Evolutionary conservation across 371 early-diverging fungal species (phyloP).

Genomic region (Zancudomyces culisetae): DNA sequence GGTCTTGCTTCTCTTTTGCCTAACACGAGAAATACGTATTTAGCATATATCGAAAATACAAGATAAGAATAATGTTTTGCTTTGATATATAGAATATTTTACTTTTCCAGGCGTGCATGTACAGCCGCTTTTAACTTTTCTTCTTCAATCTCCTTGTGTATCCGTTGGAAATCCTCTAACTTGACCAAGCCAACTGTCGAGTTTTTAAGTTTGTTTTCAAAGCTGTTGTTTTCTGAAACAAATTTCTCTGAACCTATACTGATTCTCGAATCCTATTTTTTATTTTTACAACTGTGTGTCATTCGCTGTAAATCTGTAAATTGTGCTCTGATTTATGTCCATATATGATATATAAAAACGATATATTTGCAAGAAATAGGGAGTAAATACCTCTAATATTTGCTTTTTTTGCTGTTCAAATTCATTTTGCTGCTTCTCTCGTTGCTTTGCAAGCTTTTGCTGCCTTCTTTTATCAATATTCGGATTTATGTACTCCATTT

Average conservation of each 20-base stretch:
- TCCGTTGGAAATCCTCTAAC: slow-evolving; percentile 75
- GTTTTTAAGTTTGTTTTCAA: slow-evolving; percentile 65
- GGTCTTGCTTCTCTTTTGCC: no score
- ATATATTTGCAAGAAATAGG: no score
- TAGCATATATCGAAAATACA: no score
- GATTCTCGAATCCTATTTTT: slow-evolving; percentile 46
- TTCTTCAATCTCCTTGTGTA: slow-evolving; percentile 57
- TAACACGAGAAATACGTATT: no score
- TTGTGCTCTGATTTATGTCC: no score
- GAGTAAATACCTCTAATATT: slow-evolving; percentile 30
- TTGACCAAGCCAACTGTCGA: slow-evolving; percentile 77
- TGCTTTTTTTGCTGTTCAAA: slow-evolving; percentile 54
- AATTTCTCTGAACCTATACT: slow-evolving; percentile 64
- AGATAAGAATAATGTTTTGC: no score
- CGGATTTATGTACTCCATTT: slow-evolving; percentile 26
- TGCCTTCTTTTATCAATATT: slow-evolving; percentile 47
- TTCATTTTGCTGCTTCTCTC: slow-evolving; percentile 49
- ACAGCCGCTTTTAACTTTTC: slow-evolving; percentile 58
- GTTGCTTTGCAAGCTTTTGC: slow-evolving; percentile 48
- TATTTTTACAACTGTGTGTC: no score
- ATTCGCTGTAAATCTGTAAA: no score
- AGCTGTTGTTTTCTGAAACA: slow-evolving; percentile 48
- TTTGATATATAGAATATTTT: no score
- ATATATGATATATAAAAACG: no score
- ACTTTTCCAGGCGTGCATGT: slow-evolving; percentile 25